A percentile compares a stretch with the other conserved stretches of the same genome.
These are phyloP conservation scores for Solanum pinnatisectum DNA, from an alignment of 257 asterid species.

Conservation along the genomic window DNA sequence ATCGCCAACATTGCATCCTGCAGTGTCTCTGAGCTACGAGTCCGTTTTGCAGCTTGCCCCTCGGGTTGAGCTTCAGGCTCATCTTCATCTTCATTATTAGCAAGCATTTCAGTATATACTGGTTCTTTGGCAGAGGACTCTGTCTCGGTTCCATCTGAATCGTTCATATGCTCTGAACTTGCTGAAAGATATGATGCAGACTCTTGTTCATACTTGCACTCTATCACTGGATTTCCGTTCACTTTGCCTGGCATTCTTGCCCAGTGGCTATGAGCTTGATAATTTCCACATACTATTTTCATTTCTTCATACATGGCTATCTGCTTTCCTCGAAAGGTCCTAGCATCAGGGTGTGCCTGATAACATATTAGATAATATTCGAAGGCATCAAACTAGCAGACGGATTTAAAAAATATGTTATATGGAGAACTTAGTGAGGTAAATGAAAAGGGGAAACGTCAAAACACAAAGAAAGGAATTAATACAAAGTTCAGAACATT, in stretches of 20 bases:
- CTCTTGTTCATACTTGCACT: conserved; percentile 1
- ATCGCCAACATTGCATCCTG: conserved; percentile 1
- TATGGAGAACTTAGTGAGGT: background rate
- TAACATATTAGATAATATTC: background rate
- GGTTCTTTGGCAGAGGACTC: conserved; percentile 1
- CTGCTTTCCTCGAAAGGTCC: background rate
- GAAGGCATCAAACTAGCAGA: background rate
- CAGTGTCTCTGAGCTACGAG: background rate
- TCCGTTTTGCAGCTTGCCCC: background rate
- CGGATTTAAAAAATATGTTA: background rate
- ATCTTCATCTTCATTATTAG: background rate
- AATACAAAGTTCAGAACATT: background rate
- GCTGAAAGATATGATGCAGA: conserved; percentile 1
- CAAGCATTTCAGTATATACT: background rate
- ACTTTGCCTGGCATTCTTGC: background rate
- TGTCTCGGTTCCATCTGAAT: background rate
- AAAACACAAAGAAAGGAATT: background rate
- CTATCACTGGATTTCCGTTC: background rate
- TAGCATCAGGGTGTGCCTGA: conserved; percentile 2
- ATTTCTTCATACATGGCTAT: background rate
- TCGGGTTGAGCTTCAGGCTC: background rate
- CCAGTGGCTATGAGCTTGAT: background rate
- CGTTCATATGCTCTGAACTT: conserved; percentile 1
- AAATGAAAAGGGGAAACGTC: background rate
- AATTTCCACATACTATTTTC: background rate